phyloP scores from a whole-genome alignment of 768 basidiomycete genomes.

The Hygrocybe coccinea region DNA sequence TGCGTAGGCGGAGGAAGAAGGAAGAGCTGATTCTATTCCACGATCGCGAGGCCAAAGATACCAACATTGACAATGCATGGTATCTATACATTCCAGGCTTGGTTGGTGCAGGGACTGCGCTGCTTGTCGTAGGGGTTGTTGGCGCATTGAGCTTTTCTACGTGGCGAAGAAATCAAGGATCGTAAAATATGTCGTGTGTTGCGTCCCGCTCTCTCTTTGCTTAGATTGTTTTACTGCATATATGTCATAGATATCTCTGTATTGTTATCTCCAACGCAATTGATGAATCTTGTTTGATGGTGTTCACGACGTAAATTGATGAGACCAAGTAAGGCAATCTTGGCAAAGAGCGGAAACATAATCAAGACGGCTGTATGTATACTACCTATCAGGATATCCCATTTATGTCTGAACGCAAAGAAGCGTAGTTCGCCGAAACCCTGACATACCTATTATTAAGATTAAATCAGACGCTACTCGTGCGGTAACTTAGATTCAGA shows the following conservation, averaged over 20 bases:
- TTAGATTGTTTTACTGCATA: not conserved
- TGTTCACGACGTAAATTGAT: too few species aligned
- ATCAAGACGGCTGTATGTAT: too few species aligned
- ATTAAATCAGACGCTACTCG: too few species aligned
- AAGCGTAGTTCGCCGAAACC: too few species aligned
- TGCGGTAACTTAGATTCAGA: too few species aligned
- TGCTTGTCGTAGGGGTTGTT: slow-evolving; percentile 73
- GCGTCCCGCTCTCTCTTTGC: not conserved
- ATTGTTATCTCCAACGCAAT: slow-evolving; percentile 1
- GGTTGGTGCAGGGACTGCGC: slow-evolving; percentile 79
- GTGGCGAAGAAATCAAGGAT: slow-evolving; percentile 62
- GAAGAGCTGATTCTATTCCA: slow-evolving; percentile 47
- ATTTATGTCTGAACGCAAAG: too few species aligned
- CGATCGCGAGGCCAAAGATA: slow-evolving; percentile 42
- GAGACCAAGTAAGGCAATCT: too few species aligned
- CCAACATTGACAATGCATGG: slow-evolving; percentile 70
- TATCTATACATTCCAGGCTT: slow-evolving; percentile 74
- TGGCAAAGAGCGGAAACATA: too few species aligned
- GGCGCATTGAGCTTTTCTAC: slow-evolving; percentile 72
- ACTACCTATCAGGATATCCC: too few species aligned
- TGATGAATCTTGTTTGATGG: too few species aligned
- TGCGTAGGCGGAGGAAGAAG: slow-evolving; percentile 51
- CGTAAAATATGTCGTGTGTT: slow-evolving; percentile 25
- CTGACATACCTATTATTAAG: too few species aligned
- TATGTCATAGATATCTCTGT: not conserved